A percentile compares a stretch with the other conserved stretches of the same genome.
phyloP scores from a whole-genome alignment of 225 moss, liverwort and hornwort genomes.

The Physcomitrellopsis africana region DNA sequence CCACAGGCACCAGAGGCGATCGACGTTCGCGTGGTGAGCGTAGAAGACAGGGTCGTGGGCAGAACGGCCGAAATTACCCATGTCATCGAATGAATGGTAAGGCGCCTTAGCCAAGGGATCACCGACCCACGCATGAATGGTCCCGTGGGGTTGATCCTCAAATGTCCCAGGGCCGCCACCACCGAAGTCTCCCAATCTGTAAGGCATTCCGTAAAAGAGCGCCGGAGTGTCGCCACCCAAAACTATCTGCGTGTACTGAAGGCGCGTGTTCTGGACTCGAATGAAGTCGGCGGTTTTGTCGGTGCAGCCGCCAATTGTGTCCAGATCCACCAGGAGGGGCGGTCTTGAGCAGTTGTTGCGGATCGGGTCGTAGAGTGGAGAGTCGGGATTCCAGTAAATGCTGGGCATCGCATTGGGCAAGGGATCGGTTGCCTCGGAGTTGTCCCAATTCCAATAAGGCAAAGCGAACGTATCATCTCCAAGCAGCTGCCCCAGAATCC shows the following conservation, averaged over 20 bases:
- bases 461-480: conserved; percentile 50
- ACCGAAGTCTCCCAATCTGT: conserved; percentile 26
- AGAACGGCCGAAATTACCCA: conserved; percentile 47
- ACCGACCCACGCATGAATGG: conserved; percentile 40
- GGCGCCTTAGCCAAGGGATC: conserved; percentile 15
- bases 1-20: conserved; percentile 38
- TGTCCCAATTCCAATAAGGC: conserved; percentile 72
- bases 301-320: conserved; percentile 35
- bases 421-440: conserved; percentile 1
- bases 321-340: conserved; percentile 33
- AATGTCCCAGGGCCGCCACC: conserved; percentile 35
- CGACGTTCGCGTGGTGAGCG: conserved; percentile 35
- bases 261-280: conserved; percentile 31
- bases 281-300: conserved; percentile 18
- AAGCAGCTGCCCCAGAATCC: conserved; percentile 47
- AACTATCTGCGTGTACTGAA: conserved; percentile 45
- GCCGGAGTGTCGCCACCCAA: conserved; percentile 14
- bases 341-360: conserved; percentile 50
- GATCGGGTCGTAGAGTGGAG: conserved; percentile 19
- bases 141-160: conserved; percentile 51
- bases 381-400: background rate
- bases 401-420: conserved; percentile 23
- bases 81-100: conserved; percentile 15
- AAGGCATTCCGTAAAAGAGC: conserved; percentile 44
- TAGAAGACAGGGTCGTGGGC: conserved; percentile 46